phyloP scores from a whole-genome alignment of 2,329 filamentous ascomycete species.

The Dothidotthia symphoricarpi region DNA sequence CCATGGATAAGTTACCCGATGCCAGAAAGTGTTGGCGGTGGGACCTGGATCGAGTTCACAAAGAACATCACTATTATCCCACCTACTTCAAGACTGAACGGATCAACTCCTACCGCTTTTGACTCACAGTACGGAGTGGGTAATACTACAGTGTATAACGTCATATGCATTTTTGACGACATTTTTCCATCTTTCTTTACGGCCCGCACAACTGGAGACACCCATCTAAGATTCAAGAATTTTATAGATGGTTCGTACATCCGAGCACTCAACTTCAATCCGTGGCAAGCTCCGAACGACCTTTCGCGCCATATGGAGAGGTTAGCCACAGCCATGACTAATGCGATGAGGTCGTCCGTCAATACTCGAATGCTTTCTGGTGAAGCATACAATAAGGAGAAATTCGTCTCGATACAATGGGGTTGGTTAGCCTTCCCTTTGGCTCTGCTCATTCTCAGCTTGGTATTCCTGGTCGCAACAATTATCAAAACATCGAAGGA shows the following conservation, averaged over 20 bases:
- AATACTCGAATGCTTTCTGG: constrained; percentile 5
- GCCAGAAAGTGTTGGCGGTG: neutral
- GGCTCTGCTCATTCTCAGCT: constrained; percentile 14
- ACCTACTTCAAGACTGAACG: neutral
- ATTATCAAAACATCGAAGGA: constrained; percentile 22
- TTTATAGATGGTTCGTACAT: neutral
- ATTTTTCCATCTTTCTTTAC: constrained; percentile 23
- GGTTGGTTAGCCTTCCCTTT: constrained; percentile 29
- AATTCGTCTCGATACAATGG: constrained; percentile 18
- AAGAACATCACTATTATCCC: constrained; percentile 6
- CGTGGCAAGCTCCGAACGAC: constrained; percentile 23
- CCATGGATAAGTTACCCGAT: constrained; percentile 11
- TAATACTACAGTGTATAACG: constrained; percentile 7
- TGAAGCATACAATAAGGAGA: constrained; percentile 12
- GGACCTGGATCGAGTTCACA: neutral
- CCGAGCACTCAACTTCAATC: constrained; percentile 9
- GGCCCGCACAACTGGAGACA: neutral
- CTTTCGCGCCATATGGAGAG: constrained; percentile 19
- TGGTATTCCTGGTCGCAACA: constrained; percentile 26
- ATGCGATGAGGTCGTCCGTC: constrained; percentile 13
- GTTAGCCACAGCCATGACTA: constrained; percentile 20
- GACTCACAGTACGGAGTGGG: constrained; percentile 4
- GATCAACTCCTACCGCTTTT: neutral
- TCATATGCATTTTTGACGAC: constrained; percentile 15
- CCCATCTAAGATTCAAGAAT: constrained; percentile 3